Evolutionary conservation across 805 yeast species (phyloP).

Genomic region (Kazachstania martiniae): DNA sequence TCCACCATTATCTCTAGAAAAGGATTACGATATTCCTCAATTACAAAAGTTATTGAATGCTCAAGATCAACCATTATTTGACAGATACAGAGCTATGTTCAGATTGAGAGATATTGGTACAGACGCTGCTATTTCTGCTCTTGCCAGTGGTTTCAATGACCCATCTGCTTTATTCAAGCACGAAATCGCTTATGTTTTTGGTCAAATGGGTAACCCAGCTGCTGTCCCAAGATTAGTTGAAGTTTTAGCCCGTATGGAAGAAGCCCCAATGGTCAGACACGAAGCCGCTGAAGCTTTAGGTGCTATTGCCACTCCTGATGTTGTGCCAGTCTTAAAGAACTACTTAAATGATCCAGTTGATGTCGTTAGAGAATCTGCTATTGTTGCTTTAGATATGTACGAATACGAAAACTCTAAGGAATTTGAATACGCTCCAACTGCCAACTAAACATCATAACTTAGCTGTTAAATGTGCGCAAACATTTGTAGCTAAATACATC

Average conservation of each 20-base stretch:
- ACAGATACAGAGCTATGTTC: slow-evolving; percentile 97
- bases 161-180: slow-evolving; percentile 91
- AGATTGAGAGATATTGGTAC: slow-evolving; percentile 90
- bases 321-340: slow-evolving; percentile 72
- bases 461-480: too few species aligned
- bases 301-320: slow-evolving; percentile 91
- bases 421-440: slow-evolving; percentile 51
- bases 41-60: slow-evolving; percentile 63
- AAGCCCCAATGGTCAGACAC: slow-evolving; percentile 98
- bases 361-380: slow-evolving; percentile 93
- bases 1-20: slow-evolving; percentile 77
- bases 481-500: too few species aligned
- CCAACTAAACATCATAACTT: too few species aligned
- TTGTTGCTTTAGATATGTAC: slow-evolving; percentile 96
- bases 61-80: slow-evolving; percentile 69
- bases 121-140: slow-evolving; percentile 84
- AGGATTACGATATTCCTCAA: slow-evolving; percentile 50
- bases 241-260: slow-evolving; percentile 62
- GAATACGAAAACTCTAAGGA: slow-evolving; percentile 84
- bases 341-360: slow-evolving; percentile 72
- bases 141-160: slow-evolving; percentile 83
- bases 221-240: slow-evolving; percentile 81
- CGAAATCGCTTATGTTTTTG: slow-evolving; percentile 96
- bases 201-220: slow-evolving; percentile 89
- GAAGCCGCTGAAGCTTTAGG: slow-evolving; percentile 99